phyloP scores from a whole-genome alignment of 2,329 filamentous ascomycete species.

The Colletotrichum spinosum region DNA sequence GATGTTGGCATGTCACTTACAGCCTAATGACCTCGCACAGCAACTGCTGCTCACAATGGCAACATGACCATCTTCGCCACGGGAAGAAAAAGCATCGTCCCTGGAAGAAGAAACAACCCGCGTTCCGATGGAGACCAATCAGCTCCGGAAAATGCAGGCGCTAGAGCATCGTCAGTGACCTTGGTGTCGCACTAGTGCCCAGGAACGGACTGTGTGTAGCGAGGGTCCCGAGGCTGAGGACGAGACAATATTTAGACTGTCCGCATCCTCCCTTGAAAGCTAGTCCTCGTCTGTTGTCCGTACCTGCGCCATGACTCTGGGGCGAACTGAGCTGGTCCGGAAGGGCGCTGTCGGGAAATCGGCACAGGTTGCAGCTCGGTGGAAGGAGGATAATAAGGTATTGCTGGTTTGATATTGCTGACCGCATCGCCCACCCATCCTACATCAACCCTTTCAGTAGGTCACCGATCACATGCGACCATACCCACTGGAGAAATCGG shows the following conservation, averaged over 20 bases:
- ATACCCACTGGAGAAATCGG: conserved; percentile 32
- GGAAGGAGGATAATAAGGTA: background rate
- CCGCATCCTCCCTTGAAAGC: conserved; percentile 3
- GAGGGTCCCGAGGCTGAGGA: conserved; percentile 7
- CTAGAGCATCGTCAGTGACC: conserved; percentile 20
- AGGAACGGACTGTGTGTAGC: conserved; percentile 6
- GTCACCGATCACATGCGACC: conserved; percentile 19
- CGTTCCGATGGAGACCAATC: background rate
- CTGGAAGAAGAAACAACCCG: background rate
- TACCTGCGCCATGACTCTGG: background rate
- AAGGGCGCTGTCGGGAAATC: background rate
- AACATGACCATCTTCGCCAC: background rate
- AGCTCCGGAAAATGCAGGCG: conserved; percentile 18
- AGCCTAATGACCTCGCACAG: too few species aligned
- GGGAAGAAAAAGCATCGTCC: background rate
- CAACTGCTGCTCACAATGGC: too few species aligned
- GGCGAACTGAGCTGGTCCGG: background rate
- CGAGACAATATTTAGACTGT: conserved; percentile 20
- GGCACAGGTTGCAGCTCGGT: background rate
- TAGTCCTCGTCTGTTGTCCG: background rate
- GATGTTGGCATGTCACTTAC: too few species aligned
- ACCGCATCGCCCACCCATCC: background rate
- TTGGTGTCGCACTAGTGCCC: conserved; percentile 18
- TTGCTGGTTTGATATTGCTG: conserved; percentile 3
- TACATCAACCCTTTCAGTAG: background rate